Conservation (phyloP, 805 yeast genomes). For the Metschnikowia sp. region DNA sequence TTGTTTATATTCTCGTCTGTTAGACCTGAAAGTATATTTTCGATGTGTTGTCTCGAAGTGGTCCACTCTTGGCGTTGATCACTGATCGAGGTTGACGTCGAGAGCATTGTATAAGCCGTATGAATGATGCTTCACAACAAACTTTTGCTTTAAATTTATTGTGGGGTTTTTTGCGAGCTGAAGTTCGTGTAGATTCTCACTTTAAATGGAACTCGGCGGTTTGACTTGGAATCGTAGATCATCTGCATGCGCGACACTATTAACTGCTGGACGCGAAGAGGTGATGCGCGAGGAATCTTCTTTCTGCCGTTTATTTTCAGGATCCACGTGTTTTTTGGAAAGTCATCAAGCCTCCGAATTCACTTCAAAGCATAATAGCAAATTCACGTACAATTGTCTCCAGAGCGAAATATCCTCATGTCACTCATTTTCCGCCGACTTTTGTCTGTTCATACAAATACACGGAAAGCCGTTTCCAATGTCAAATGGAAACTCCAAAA, state of each 20-base stretch:
- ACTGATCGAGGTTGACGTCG: not conserved
- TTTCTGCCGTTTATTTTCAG: not conserved
- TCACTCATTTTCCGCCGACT: not conserved
- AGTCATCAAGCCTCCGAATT: not conserved
- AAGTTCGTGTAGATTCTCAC: no score
- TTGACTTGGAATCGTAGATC: no score
- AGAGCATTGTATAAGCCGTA: no score
- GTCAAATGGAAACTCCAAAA: constrained; percentile 23
- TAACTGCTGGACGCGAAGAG: not conserved
- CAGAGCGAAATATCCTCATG: not conserved
- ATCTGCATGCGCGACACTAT: not conserved
- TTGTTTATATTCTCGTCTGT: constrained; percentile 20
- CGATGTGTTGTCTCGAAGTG: constrained; percentile 43
- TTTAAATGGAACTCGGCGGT: no score
- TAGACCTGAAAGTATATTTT: constrained; percentile 46
- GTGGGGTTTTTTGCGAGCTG: no score
- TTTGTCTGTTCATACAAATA: not conserved
- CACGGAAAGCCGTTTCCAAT: constrained; percentile 3
- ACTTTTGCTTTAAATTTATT: no score
- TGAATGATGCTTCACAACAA: no score
- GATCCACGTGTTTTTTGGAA: no score
- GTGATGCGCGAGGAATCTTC: not conserved
- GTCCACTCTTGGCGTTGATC: constrained; percentile 60
- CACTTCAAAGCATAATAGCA: no score
- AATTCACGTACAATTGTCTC: no score